These are phyloP conservation scores for Steccherinum ochraceum DNA, from an alignment of 768 basidiomycete species.

Conservation along the genomic window DNA sequence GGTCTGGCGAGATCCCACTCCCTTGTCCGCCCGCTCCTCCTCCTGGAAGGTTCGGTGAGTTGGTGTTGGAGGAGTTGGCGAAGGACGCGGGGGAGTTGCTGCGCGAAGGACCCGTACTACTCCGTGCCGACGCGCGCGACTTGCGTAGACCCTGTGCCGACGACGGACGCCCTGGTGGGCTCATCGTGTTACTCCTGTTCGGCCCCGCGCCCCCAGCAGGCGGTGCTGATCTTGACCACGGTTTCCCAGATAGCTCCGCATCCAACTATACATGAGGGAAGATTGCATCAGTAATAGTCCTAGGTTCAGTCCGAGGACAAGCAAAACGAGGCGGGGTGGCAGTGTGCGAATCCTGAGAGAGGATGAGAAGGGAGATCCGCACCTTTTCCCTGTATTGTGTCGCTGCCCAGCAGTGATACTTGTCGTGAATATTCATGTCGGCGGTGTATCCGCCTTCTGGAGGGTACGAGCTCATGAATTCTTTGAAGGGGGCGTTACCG, in stretches of 20 bases:
- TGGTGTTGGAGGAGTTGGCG: conserved; percentile 21
- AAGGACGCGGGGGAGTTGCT: conserved; percentile 54
- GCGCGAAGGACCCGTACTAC: conserved; percentile 36
- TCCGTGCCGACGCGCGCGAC: conserved; percentile 66
- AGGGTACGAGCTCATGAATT: conserved; percentile 74
- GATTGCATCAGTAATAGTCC: not conserved
- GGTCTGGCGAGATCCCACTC: conserved; percentile 36
- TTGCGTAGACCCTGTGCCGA: conserved; percentile 84
- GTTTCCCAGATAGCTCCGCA: conserved; percentile 61
- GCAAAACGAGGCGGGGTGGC: conserved; percentile 16
- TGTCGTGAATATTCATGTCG: conserved; percentile 58
- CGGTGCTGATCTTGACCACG: conserved; percentile 75
- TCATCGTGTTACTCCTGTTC: conserved; percentile 23
- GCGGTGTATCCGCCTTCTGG: conserved; percentile 64
- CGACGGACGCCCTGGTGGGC: conserved; percentile 52
- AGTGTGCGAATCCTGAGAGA: not conserved
- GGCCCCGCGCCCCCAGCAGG: conserved; percentile 39
- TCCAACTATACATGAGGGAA: too few relatives aligned
- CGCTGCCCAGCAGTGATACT: conserved; percentile 92
- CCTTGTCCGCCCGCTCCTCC: too few relatives aligned
- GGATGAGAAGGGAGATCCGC: conserved; percentile 11
- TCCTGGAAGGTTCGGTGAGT: conserved; percentile 38
- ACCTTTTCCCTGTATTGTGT: conserved; percentile 95
- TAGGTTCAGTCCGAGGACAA: not conserved
- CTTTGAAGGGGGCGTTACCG: conserved; percentile 78